Base-by-base conservation (phyloP, 306 rosid species). In the Hylodesmum podocarpum region DNA sequence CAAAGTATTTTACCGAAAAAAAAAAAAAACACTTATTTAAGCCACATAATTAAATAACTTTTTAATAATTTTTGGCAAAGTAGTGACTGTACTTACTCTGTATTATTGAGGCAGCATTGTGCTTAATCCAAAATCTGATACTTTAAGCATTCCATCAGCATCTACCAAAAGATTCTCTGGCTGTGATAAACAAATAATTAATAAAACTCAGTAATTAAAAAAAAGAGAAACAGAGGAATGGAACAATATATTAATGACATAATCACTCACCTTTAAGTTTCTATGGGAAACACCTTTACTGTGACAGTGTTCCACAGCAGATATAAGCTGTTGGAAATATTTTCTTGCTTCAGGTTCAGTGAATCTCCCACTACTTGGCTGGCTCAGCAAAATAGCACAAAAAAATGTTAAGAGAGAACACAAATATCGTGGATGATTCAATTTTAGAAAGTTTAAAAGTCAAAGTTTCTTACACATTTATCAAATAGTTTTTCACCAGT, bases 41-140 rank as follows among this genome's bases (percentile, higher is more conserved):
- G n/a, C n/a, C n/a, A n/a, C n/a, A n/a, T n/a, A n/a, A n/a, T n/a
- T n/a, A n/a, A n/a, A 54, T 24, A 8, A 5, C 59, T 28, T 51
- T 51, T n/a, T 0, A 33, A 6, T 58, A n/a, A n/a, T 24, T 24
- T 36, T 21, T n/a, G 13, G 78, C 58, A 70, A 50, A 44, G 40
- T 51, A 65, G n/a, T n/a, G n/a, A n/a, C n/a, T n/a, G n/a, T n/a
- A n/a, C 96, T 86, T 85, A 92, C 96, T 75, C 89, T n/a, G n/a
- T n/a, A 80, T 83, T 88, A n/a, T n/a, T n/a, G n/a, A n/a, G n/a
- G 88, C 19, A 92, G 86, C n/a, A n/a, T n/a, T 3, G 94, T 90
- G 80, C 94, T 92, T 79, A 90, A 70, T 78, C 94, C 97, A 79
- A 92, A 90, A 80, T 92, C 92, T 12, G 92, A 87, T 80, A 90